These are phyloP conservation scores for Aspergillus ochraceoroseus DNA, from an alignment of 2,329 filamentous ascomycete genomes.

Conservation along the genomic window DNA sequence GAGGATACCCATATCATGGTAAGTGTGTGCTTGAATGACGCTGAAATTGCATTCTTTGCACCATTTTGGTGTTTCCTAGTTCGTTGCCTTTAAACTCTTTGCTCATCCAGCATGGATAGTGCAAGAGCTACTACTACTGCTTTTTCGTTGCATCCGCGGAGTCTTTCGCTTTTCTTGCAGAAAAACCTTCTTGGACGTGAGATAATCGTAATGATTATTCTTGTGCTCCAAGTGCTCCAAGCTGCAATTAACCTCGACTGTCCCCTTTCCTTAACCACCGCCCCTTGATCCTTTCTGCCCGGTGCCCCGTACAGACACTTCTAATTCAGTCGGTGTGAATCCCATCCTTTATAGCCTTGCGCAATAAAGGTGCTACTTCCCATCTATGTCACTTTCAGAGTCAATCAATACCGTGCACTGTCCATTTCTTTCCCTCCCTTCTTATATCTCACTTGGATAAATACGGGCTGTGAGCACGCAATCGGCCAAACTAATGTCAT, in stretches of 20 bases:
- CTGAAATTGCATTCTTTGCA: constrained; percentile 33
- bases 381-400: neutral
- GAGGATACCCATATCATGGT: constrained; percentile 41
- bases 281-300: neutral
- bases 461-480: constrained; percentile 32
- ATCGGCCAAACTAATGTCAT: constrained; percentile 35
- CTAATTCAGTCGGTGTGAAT: constrained; percentile 1
- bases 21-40: constrained; percentile 29
- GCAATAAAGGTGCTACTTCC: constrained; percentile 5
- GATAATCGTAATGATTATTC: too few relatives aligned
- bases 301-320: neutral
- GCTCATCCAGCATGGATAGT: constrained; percentile 12
- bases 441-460: constrained; percentile 15
- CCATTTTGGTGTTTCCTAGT: constrained; percentile 30
- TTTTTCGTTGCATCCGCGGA: constrained; percentile 10
- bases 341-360: constrained; percentile 3
- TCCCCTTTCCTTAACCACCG: neutral
- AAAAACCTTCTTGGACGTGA: constrained; percentile 10
- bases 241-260: too few relatives aligned
- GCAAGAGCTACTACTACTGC: constrained; percentile 14
- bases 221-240: too few relatives aligned
- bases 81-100: constrained; percentile 23
- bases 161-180: constrained; percentile 9
- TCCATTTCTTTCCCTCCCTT: constrained; percentile 8
- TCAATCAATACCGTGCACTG: constrained; percentile 6